These are phyloP conservation scores for Jacaranda copaia DNA, from an alignment of 257 asterid genomes.

Conservation along the genomic window DNA sequence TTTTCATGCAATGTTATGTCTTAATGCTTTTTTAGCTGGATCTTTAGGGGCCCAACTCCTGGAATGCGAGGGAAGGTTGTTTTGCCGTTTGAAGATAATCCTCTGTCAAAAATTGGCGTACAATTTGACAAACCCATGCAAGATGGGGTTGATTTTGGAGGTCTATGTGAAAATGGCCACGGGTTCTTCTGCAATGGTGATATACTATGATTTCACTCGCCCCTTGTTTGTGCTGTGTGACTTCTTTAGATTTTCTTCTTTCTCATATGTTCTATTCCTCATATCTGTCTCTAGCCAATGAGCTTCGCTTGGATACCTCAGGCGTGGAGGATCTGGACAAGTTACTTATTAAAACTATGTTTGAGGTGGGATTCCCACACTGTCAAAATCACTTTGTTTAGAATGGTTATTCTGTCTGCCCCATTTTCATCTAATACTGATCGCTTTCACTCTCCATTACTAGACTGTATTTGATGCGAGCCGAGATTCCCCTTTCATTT, in stretches of 20 bases:
- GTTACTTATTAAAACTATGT: constrained; percentile 69
- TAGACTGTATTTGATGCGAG: constrained; percentile 80
- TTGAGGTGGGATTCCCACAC: constrained; percentile 70
- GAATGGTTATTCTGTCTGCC: constrained; percentile 14
- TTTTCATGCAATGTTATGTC: constrained; percentile 26
- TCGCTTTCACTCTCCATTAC: constrained; percentile 32
- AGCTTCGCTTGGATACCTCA: constrained; percentile 73
- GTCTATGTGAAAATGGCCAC: constrained; percentile 78
- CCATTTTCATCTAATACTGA: constrained; percentile 30
- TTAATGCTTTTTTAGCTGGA: constrained; percentile 41
- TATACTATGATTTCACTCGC: constrained; percentile 32
- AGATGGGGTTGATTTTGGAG: constrained; percentile 94
- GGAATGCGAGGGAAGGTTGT: constrained; percentile 87
- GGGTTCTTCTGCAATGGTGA: constrained; percentile 98
- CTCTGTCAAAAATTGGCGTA: constrained; percentile 84
- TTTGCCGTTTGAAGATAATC: constrained; percentile 82
- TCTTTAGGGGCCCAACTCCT: constrained; percentile 82
- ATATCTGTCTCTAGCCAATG: constrained; percentile 58
- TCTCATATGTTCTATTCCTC: constrained; percentile 30
- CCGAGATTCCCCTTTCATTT: constrained; percentile 79
- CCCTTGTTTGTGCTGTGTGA: constrained; percentile 11
- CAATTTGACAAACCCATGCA: constrained; percentile 79
- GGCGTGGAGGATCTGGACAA: constrained; percentile 78
- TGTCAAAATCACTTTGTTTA: constrained; percentile 26
- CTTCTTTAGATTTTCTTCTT: constrained; percentile 17